phyloP scores from a whole-genome alignment of 2,329 filamentous ascomycete genomes.

The Trichophyton mentagrophytes region DNA sequence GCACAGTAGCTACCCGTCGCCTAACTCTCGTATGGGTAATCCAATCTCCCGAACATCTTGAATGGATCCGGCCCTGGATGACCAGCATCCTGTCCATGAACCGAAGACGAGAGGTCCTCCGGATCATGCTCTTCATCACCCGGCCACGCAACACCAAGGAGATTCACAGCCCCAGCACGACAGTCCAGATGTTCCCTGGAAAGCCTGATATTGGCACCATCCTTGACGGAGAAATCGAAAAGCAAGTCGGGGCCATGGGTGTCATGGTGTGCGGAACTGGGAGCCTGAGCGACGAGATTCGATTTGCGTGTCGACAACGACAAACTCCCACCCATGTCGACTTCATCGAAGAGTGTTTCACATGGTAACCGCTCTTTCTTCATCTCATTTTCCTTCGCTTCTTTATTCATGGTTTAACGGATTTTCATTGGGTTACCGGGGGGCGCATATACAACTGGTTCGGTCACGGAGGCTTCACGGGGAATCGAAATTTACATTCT shows the following conservation, averaged over 20 bases:
- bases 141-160: conserved; percentile 72
- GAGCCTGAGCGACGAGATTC: conserved; percentile 61
- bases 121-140: conserved; percentile 82
- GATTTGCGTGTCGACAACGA: conserved; percentile 53
- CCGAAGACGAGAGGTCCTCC: conserved; percentile 66
- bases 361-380: conserved; percentile 25
- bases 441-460: background rate
- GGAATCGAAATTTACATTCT: background rate
- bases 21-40: conserved; percentile 87
- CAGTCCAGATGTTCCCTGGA: conserved; percentile 84
- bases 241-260: conserved; percentile 76
- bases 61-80: conserved; percentile 88
- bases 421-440: background rate
- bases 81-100: conserved; percentile 65
- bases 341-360: conserved; percentile 65
- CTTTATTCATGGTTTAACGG: background rate
- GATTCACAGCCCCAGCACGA: conserved; percentile 60
- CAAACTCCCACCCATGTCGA: conserved; percentile 52
- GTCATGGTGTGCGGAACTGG: conserved; percentile 72
- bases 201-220: conserved; percentile 70
- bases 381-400: background rate
- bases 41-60: conserved; percentile 73
- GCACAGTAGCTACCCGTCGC: conserved; percentile 65
- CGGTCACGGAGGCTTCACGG: background rate
- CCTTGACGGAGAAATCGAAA: conserved; percentile 67